Evolutionary conservation across 306 rosid genomes (phyloP).

Genomic region (Ammopiptanthus mongolicus): DNA sequence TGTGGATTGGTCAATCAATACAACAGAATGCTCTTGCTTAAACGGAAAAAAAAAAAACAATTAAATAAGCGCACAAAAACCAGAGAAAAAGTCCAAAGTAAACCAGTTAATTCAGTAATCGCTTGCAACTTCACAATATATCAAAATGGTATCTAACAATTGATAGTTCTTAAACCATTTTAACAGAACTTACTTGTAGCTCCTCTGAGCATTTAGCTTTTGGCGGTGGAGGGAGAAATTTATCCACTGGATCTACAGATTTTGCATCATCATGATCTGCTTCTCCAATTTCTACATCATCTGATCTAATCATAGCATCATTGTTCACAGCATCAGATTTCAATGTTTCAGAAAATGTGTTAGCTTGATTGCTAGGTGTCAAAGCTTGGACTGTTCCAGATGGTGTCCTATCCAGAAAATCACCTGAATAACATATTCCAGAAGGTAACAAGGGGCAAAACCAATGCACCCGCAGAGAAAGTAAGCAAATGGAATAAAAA

Average conservation of each 20-base stretch:
- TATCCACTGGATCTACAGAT: constrained; percentile 49
- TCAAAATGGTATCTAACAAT: background rate
- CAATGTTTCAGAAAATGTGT: constrained; percentile 43
- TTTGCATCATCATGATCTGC: constrained; percentile 46
- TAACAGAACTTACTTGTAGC: constrained; percentile 60
- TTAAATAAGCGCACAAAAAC: background rate
- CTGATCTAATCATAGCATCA: constrained; percentile 35
- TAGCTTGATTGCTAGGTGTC: constrained; percentile 49
- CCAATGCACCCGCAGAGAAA: background rate
- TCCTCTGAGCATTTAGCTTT: constrained; percentile 77
- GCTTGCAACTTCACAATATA: background rate
- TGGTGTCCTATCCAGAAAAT: constrained; percentile 47
- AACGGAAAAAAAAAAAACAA: background rate
- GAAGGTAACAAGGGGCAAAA: background rate
- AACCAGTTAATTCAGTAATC: background rate
- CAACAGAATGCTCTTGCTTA: background rate
- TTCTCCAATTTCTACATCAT: constrained; percentile 41
- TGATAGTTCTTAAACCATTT: background rate
- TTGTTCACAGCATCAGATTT: constrained; percentile 45
- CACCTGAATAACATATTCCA: constrained; percentile 44
- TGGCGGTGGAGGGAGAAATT: constrained; percentile 74
- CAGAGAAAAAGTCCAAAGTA: background rate
- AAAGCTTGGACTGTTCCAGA: constrained; percentile 40
- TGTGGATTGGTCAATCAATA: background rate
- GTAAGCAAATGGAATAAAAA: background rate